Percentiles rank a stretch among this genome's conserved stretches.
These are phyloP conservation scores for Xylaria palmicola DNA, from an alignment of 495 filamentous ascomycete genomes.

Conservation along the genomic window DNA sequence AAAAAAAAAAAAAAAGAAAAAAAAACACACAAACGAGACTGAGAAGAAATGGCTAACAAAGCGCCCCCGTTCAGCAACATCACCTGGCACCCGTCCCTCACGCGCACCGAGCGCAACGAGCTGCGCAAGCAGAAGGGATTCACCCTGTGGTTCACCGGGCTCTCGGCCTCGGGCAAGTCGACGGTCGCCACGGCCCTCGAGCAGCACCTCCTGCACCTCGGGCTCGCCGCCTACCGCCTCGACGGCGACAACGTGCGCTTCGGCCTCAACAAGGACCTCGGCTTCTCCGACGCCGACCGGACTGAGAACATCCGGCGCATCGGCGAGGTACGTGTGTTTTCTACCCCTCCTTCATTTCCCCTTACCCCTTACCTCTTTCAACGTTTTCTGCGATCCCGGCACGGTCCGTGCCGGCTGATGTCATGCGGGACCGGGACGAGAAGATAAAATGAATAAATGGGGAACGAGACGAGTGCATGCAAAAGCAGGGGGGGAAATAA, in stretches of 20 bases:
- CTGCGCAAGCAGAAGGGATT: conserved; percentile 83
- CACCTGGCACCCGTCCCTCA: conserved; percentile 93
- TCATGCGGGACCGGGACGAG: too few species aligned
- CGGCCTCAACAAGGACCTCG: conserved; percentile 95
- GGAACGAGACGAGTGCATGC: too few species aligned
- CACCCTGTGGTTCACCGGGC: conserved; percentile 96
- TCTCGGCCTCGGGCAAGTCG: conserved; percentile 93
- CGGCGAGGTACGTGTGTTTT: conserved; percentile 61
- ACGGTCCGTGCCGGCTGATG: too few species aligned
- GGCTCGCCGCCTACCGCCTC: conserved; percentile 82
- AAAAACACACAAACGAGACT: too few species aligned
- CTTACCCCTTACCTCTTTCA: neutral
- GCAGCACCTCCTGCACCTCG: conserved; percentile 85
- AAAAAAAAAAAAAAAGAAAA: too few species aligned
- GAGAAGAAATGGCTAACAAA: neutral
- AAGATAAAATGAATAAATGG: too few species aligned
- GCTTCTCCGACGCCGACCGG: conserved; percentile 87
- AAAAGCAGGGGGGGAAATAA: too few species aligned
- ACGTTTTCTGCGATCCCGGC: too few species aligned
- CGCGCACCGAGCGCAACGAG: conserved; percentile 75
- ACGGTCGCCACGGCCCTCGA: conserved; percentile 95
- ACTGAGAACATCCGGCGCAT: conserved; percentile 97
- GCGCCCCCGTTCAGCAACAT: conserved; percentile 71
- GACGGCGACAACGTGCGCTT: conserved; percentile 99
- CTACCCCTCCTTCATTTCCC: neutral